phyloP scores from a whole-genome alignment of 148 eudicot species.

The Vaccinium vitisidaea region DNA sequence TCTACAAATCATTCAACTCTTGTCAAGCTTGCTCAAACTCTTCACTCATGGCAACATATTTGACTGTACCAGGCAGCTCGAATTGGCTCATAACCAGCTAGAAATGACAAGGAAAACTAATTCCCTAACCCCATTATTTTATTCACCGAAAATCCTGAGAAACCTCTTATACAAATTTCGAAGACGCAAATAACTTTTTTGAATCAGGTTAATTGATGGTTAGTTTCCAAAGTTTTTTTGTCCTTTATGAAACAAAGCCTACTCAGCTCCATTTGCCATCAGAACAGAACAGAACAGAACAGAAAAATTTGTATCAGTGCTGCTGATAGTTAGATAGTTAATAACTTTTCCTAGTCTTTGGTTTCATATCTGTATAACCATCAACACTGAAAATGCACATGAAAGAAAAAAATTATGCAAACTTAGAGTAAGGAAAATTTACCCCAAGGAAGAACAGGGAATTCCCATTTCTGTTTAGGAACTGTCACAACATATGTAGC shows the following conservation, averaged over 20 bases:
- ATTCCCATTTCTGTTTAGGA: slow-evolving; percentile 65
- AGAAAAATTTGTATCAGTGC: background rate
- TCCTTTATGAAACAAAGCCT: background rate
- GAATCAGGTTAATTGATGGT: background rate
- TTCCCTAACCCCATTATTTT: background rate
- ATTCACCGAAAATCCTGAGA: background rate
- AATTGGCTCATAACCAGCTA: background rate
- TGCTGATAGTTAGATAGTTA: background rate
- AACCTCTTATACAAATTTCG: background rate
- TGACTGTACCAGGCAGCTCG: background rate
- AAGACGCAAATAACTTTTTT: background rate
- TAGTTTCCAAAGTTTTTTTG: background rate
- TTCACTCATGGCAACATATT: background rate
- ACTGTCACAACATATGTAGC: slow-evolving; percentile 61
- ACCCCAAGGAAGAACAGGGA: slow-evolving; percentile 80
- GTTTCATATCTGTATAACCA: background rate
- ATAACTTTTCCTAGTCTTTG: background rate
- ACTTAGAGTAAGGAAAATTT: slow-evolving; percentile 14
- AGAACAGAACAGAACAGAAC: background rate
- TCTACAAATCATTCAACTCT: background rate
- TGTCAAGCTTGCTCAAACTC: background rate
- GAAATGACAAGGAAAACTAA: background rate
- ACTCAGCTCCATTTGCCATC: background rate
- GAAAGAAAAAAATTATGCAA: background rate
- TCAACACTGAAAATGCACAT: background rate